phyloP scores from a whole-genome alignment of 2,329 filamentous ascomycete genomes.

The Alternaria sp. region DNA sequence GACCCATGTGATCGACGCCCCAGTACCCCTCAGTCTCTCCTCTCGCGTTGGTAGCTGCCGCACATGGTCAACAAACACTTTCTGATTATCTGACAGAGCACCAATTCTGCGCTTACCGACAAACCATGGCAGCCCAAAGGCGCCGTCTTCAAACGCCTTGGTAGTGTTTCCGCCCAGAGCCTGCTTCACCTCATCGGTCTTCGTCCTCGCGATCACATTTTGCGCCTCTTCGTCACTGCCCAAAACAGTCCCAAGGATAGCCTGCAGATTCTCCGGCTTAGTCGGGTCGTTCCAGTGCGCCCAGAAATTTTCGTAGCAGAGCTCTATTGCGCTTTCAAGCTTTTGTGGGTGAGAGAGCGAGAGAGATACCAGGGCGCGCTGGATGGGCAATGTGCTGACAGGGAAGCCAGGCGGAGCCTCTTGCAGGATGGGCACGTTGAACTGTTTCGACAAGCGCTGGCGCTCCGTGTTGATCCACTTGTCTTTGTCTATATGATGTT shows the following conservation, averaged over 20 bases:
- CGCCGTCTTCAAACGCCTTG: slow-evolving; percentile 58
- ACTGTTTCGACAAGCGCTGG: slow-evolving; percentile 59
- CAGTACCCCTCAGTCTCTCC: slow-evolving; percentile 64
- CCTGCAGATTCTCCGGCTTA: slow-evolving; percentile 53
- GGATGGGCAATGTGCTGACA: slow-evolving; percentile 57
- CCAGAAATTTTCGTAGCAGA: slow-evolving; percentile 61
- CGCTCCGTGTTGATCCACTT: slow-evolving; percentile 64
- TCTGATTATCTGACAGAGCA: not conserved
- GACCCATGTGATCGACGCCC: slow-evolving; percentile 67
- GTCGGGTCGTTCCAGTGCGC: slow-evolving; percentile 55
- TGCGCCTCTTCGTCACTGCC: slow-evolving; percentile 54
- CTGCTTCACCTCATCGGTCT: slow-evolving; percentile 55
- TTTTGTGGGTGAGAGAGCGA: slow-evolving; percentile 51
- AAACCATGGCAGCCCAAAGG: slow-evolving; percentile 69
- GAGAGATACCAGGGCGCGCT: slow-evolving; percentile 61
- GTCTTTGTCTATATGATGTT: slow-evolving; percentile 60
- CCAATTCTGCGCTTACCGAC: slow-evolving; percentile 38
- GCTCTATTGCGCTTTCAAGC: slow-evolving; percentile 52
- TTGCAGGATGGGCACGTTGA: slow-evolving; percentile 61
- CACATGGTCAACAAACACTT: not conserved
- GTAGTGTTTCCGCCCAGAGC: slow-evolving; percentile 58
- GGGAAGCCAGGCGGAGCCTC: slow-evolving; percentile 60
- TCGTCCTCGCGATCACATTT: slow-evolving; percentile 50
- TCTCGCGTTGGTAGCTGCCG: slow-evolving; percentile 58
- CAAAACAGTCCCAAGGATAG: slow-evolving; percentile 55